Evolutionary conservation across 2,329 filamentous ascomycete genomes (phyloP).

Genomic region (Sarocladium oryzae): DNA sequence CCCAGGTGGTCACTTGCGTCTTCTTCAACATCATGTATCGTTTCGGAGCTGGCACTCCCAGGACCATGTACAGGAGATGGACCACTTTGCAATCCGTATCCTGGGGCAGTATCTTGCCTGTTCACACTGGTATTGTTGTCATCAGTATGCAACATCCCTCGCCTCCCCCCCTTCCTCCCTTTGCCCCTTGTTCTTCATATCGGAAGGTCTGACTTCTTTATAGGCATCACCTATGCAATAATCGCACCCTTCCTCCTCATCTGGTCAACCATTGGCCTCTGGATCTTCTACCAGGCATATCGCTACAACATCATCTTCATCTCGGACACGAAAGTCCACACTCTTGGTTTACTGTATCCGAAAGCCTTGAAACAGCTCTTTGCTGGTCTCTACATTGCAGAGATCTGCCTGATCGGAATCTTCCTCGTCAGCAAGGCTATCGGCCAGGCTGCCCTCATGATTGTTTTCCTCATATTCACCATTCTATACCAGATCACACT

Average conservation of each 20-base stretch:
- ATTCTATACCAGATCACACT: constrained; percentile 70
- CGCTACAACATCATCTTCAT: constrained; percentile 84
- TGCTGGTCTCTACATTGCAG: constrained; percentile 71
- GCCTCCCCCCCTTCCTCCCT: too few species aligned
- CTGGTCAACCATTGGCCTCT: constrained; percentile 71
- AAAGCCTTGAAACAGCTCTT: constrained; percentile 83
- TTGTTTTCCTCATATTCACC: constrained; percentile 67
- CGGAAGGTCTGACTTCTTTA: too few species aligned
- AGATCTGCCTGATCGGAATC: constrained; percentile 73
- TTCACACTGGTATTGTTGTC: constrained; percentile 69
- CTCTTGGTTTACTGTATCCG: constrained; percentile 80
- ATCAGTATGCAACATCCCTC: constrained; percentile 49
- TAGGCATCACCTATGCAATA: constrained; percentile 68
- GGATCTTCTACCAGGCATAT: constrained; percentile 75
- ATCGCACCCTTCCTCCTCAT: constrained; percentile 77
- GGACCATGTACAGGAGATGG: constrained; percentile 71
- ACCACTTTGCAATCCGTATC: constrained; percentile 58
- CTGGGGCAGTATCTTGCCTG: constrained; percentile 71
- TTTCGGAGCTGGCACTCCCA: constrained; percentile 67
- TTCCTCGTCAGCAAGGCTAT: constrained; percentile 62
- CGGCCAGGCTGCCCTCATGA: constrained; percentile 68
- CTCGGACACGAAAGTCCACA: constrained; percentile 72
- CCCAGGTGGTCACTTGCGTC: constrained; percentile 60
- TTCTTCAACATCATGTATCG: constrained; percentile 62
- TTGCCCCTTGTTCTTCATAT: too few species aligned